phyloP scores from a whole-genome alignment of 257 asterid genomes.

The Datura wrightii region DNA sequence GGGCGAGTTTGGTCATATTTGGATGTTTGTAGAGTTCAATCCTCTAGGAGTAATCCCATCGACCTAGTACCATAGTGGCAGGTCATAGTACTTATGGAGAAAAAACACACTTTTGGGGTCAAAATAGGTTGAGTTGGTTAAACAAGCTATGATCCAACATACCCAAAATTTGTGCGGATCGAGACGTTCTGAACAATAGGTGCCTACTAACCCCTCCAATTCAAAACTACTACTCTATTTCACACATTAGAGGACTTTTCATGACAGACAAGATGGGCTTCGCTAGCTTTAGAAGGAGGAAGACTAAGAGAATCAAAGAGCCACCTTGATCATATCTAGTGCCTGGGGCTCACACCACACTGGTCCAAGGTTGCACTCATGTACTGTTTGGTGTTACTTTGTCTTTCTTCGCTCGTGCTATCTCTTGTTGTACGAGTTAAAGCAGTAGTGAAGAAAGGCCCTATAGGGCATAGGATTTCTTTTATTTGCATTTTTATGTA shows the following conservation, averaged over 20 bases:
- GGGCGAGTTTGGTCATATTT: background rate
- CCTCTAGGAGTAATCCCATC: background rate
- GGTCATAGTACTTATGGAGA: background rate
- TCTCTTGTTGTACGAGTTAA: too few relatives aligned
- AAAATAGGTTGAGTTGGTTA: background rate
- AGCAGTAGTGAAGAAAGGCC: too few relatives aligned
- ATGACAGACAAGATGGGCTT: too few relatives aligned
- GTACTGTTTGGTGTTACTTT: too few relatives aligned
- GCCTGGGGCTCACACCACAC: too few relatives aligned
- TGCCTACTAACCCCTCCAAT: background rate
- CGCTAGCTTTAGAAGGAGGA: too few relatives aligned
- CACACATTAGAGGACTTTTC: background rate
- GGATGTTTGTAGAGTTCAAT: slow-evolving; percentile 10
- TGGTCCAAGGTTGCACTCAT: too few relatives aligned
- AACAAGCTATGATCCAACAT: background rate
- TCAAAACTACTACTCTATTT: background rate
- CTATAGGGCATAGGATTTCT: too few relatives aligned
- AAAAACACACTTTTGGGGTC: background rate
- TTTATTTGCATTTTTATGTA: too few relatives aligned
- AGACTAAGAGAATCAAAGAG: too few relatives aligned
- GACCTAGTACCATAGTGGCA: background rate
- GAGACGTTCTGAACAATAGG: background rate
- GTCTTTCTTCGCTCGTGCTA: too few relatives aligned
- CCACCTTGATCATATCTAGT: too few relatives aligned
- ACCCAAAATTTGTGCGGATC: background rate